Conservation (phyloP, 2,329 filamentous ascomycete species). For the Celoporthe dispersa region DNA sequence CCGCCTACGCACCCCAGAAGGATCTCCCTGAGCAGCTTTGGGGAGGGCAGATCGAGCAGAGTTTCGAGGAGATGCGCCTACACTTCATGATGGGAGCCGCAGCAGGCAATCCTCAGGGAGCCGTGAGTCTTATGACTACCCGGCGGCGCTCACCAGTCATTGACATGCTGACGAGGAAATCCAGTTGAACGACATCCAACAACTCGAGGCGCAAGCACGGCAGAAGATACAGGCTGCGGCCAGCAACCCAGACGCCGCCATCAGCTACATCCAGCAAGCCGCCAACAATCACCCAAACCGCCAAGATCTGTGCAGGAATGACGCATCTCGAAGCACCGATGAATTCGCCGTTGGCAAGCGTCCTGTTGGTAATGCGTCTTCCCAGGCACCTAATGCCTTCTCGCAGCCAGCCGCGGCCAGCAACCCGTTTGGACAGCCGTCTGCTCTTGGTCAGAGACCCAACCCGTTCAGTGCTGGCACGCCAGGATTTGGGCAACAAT, state of each 20-base stretch:
- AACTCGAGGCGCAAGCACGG: conserved; percentile 66
- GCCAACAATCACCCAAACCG: conserved; percentile 77
- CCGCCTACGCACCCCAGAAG: conserved; percentile 78
- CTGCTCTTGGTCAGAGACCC: conserved; percentile 39
- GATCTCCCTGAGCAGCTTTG: conserved; percentile 83
- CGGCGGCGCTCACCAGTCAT: neutral
- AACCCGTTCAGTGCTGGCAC: conserved; percentile 46
- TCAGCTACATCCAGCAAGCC: conserved; percentile 68
- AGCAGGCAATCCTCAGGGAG: conserved; percentile 61
- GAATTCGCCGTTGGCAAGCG: conserved; percentile 49
- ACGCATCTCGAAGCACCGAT: conserved; percentile 47
- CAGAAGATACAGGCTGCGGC: conserved; percentile 75
- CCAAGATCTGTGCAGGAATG: conserved; percentile 62
- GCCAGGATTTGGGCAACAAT: conserved; percentile 28
- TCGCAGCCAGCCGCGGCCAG: conserved; percentile 41
- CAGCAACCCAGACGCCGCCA: conserved; percentile 71
- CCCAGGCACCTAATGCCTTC: conserved; percentile 28
- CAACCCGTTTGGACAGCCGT: conserved; percentile 47
- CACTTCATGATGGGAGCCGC: conserved; percentile 68
- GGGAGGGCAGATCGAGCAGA: conserved; percentile 82
- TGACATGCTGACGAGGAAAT: neutral
- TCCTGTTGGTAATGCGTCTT: conserved; percentile 30
- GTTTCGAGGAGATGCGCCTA: conserved; percentile 83
- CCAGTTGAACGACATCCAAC: conserved; percentile 65
- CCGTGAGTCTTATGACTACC: conserved; percentile 45